Base-by-base conservation (phyloP, 2,329 filamentous ascomycete species). In the Colletotrichum magnum region DNA sequence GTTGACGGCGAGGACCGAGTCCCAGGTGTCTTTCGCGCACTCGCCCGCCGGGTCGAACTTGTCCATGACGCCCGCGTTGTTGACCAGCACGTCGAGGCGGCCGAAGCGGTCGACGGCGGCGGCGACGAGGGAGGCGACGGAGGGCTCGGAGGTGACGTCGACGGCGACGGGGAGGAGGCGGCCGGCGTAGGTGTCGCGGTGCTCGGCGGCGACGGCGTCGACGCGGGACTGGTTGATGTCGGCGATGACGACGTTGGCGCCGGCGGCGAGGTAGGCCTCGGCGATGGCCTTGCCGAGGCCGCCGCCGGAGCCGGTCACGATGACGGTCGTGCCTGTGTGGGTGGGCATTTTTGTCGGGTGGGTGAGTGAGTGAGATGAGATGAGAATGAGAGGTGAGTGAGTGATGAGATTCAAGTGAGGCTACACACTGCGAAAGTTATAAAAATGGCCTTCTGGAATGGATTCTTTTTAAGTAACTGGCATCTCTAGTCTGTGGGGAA, bases 31-130 rank as follows among this genome's bases (percentile, higher is more conserved):
- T 67, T 80, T 79, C n/a, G 84, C 78, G 61, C 84, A 76, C 13
- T 81, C 80, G 24, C 85, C 88, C 0, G 84, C 85, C 0, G 86
- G 83, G 57, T 87, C 84, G 72, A 90, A 88, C 36, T 77, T 79
- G 73, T 90, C 88, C 81, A 88, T 86, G 67, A 90, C 81, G 39
- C 85, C 88, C 13, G 87, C 87, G 71, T 87, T 88, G 78, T 89
- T 89, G 74, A 90, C 77, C 6, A 90, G 78, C 21, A 89, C 79
- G 76, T 91, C 88, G 5, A 80, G 70, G n/a, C 70, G 70, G 53
- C 73, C 61, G 57, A 71, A 71, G 54, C 60, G 59, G 51, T 64
- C 60, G 61, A 70, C 69, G 57, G 61, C 32, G 39, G 54, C 28
- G n/a, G 39, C 48, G 56, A 71, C n/a, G 51, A 71, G 66, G 26